phyloP scores from a whole-genome alignment of 2,329 filamentous ascomycete genomes.

The Coccinonectria pachysandricola region DNA sequence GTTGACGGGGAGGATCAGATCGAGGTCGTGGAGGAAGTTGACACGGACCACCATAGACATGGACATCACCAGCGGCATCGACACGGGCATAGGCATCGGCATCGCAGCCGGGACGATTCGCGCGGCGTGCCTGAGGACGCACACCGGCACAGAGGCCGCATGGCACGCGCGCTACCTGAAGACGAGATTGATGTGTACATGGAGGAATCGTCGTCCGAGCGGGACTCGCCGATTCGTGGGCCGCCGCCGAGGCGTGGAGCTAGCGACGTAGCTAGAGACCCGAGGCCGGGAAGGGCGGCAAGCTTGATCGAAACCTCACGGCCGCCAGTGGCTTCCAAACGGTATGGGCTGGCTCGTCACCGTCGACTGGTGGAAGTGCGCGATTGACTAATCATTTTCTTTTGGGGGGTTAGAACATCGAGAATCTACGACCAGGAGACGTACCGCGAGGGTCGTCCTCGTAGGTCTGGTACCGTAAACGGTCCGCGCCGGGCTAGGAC shows the following conservation, averaged over 20 bases:
- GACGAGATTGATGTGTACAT: constrained; percentile 17
- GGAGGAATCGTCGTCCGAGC: constrained; percentile 17
- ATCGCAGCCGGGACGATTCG: constrained; percentile 19
- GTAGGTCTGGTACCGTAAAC: constrained; percentile 8
- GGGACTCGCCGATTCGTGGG: constrained; percentile 11
- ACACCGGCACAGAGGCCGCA: constrained; percentile 11
- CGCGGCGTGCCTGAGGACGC: constrained; percentile 16
- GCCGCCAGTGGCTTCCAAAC: constrained; percentile 24
- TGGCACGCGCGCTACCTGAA: constrained; percentile 12
- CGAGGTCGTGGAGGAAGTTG: constrained; percentile 23
- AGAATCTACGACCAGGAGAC: no score
- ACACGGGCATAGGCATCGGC: constrained; percentile 6
- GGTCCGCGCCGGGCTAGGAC: constrained; percentile 14
- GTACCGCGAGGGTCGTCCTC: constrained; percentile 14
- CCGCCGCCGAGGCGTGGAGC: constrained; percentile 17
- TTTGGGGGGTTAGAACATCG: no score
- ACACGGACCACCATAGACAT: constrained; percentile 12
- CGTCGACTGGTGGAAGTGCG: no score
- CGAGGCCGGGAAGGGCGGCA: constrained; percentile 13
- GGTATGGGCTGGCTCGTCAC: no score
- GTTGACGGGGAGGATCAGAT: constrained; percentile 6
- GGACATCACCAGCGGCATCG: constrained; percentile 9
- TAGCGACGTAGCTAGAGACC: constrained; percentile 21
- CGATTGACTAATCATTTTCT: constrained; percentile 6
- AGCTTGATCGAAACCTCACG: constrained; percentile 25